A percentile compares a stretch with the other conserved stretches of the same genome.
Evolutionary conservation across 371 early-diverging fungal species (phyloP).

Genomic region (Apophysomyces variabilis): DNA sequence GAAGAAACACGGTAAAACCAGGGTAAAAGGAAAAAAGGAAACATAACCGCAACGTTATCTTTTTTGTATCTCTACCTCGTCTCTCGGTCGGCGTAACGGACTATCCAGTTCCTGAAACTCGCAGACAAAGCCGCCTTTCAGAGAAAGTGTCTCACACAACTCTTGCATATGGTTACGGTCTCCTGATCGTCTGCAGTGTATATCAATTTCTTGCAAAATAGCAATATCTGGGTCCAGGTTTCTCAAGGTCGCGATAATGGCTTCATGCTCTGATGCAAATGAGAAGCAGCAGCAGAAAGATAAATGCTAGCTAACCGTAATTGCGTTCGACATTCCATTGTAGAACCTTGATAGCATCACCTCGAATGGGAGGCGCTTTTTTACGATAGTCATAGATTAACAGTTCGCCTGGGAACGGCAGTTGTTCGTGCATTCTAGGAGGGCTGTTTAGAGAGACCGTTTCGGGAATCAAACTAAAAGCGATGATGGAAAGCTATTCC

Average conservation of each 20-base stretch:
- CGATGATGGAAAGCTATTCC: no score
- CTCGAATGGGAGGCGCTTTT: not conserved
- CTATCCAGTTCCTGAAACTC: constrained; percentile 79
- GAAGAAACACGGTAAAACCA: constrained; percentile 14
- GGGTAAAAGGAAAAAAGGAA: not conserved
- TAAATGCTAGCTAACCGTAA: constrained; percentile 49
- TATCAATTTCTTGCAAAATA: constrained; percentile 75
- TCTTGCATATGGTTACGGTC: constrained; percentile 64
- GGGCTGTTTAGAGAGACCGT: not conserved
- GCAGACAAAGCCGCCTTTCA: constrained; percentile 72
- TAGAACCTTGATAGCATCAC: constrained; percentile 35
- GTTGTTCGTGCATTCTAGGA: not conserved
- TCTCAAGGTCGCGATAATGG: constrained; percentile 56
- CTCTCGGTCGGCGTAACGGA: constrained; percentile 53
- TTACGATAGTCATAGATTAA: constrained; percentile 54
- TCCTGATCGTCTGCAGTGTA: constrained; percentile 71
- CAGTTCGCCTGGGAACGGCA: constrained; percentile 45
- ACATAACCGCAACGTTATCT: not conserved
- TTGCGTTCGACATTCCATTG: constrained; percentile 82
- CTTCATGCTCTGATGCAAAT: constrained; percentile 49
- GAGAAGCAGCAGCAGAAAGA: not conserved
- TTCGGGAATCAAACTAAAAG: no score
- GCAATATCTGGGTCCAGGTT: constrained; percentile 71
- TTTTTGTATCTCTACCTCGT: constrained; percentile 34
- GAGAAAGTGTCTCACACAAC: constrained; percentile 50